These are phyloP conservation scores for Alectoria sarmentosa DNA, from an alignment of 495 filamentous ascomycete species.

Conservation along the genomic window DNA sequence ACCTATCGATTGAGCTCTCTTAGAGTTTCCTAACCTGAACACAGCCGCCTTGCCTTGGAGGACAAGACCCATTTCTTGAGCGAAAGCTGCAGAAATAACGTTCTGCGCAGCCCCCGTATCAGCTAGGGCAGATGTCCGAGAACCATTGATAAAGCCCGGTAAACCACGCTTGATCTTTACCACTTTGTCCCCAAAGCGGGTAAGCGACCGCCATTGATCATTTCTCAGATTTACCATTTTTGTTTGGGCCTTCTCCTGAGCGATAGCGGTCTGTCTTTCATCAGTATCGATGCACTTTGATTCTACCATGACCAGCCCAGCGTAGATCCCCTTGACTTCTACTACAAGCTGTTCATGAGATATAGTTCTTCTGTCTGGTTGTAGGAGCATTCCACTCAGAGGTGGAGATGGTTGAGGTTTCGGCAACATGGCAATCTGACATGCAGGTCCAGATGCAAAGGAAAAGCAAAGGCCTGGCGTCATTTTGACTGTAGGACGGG, in stretches of 20 bases:
- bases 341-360: conserved; percentile 63
- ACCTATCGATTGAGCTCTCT: conserved; percentile 11
- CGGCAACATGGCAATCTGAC: too few relatives aligned
- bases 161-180: conserved; percentile 14
- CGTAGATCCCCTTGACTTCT: conserved; percentile 40
- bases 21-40: conserved; percentile 13
- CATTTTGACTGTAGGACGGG: too few relatives aligned
- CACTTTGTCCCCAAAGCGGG: not conserved
- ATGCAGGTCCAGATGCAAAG: too few relatives aligned
- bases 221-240: conserved; percentile 7
- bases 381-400: too few relatives aligned
- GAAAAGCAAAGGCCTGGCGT: too few relatives aligned
- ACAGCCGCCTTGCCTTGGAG: not conserved
- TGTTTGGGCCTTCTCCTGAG: conserved; percentile 28
- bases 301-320: conserved; percentile 43
- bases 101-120: conserved; percentile 21
- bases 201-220: not conserved
- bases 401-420: too few relatives aligned
- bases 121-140: conserved; percentile 8
- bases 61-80: not conserved
- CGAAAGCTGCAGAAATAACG: conserved; percentile 5
- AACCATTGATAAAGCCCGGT: conserved; percentile 13
- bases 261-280: conserved; percentile 26
- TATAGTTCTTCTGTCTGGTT: too few relatives aligned
- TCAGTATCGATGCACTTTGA: conserved; percentile 42